phyloP scores from a whole-genome alignment of 192 early-diverging fungal species.

The Mortierella antarctica region DNA sequence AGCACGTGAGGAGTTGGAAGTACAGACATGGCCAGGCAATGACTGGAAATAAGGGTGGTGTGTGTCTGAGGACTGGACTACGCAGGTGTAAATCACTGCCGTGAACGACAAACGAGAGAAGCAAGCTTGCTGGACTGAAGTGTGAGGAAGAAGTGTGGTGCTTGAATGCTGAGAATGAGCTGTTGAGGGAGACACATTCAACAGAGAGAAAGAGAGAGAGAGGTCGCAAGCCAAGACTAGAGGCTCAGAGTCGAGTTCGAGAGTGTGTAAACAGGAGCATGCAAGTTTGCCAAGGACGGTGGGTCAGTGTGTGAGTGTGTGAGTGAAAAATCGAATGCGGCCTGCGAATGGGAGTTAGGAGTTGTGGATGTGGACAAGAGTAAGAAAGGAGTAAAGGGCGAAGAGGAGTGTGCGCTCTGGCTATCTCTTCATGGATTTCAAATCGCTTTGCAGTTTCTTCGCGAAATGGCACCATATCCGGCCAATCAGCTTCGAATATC shows the following conservation, averaged over 20 bases:
- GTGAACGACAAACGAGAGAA: neutral
- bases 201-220: too few relatives aligned
- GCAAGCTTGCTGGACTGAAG: neutral
- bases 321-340: too few relatives aligned
- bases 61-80: neutral
- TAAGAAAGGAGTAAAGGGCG: conserved; percentile 1
- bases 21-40: neutral
- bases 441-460: neutral
- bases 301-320: too few relatives aligned
- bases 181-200: neutral
- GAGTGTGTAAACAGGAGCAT: too few relatives aligned
- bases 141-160: neutral
- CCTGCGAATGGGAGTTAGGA: too few relatives aligned
- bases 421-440: neutral
- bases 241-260: too few relatives aligned
- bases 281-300: too few relatives aligned
- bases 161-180: neutral
- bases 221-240: too few relatives aligned
- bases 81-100: neutral
- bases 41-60: neutral
- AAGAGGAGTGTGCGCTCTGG: too few relatives aligned
- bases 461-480: conserved; percentile 27
- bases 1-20: conserved; percentile 4
- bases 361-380: neutral
- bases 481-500: neutral